Base-by-base conservation (phyloP, 2,329 filamentous ascomycete species). In the Penicillium sp. region DNA sequence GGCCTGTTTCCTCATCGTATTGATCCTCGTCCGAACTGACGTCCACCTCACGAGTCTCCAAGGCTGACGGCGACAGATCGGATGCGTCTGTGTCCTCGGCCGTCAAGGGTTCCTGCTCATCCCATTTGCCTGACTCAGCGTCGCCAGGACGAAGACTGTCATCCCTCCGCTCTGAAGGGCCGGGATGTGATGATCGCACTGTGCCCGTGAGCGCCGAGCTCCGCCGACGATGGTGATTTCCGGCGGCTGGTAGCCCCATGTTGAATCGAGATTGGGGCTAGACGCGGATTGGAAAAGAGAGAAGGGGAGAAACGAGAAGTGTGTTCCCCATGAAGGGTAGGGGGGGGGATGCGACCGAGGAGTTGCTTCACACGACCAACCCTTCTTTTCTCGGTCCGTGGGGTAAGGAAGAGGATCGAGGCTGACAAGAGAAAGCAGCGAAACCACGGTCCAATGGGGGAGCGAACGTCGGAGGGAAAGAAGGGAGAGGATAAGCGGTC, bases 1-100 rank as follows among this genome's bases (percentile, higher is more conserved):
- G 72, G 1, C 89, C 90, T 2, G 86, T 87, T 74, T 96, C 90
- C 69, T 94, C 90, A 60, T 96, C 90, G 54, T 91, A 86, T 45
- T 86, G 80, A 32, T 85, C 86, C 49, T 88, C 83, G 51, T 87
- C 84, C 18, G 81, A 82, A 38, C 80, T 76, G 51, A 80, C 68
- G 54, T 76, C 73, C 56, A 79, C 61, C 59, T 82, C 78, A 54
- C 79, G 72, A 48, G 70, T 68, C 42, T 70, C 69, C 11, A 49
- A 8, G 1, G 66, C 64, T 43, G 65, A 61, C 7, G 67, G 67
- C 4, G 68, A 70, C n/a, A 62, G 46, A 37, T 69, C 67, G 9
- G 67, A 70, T 7, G 54, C 49, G 44, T 68, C 65, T 27, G 60
- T 57, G 34, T 67, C 63, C 33, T 65, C 62, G 16, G 56, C 52